Evolutionary conservation across 495 filamentous ascomycete species (phyloP).

Genomic region (Collariella sp.): DNA sequence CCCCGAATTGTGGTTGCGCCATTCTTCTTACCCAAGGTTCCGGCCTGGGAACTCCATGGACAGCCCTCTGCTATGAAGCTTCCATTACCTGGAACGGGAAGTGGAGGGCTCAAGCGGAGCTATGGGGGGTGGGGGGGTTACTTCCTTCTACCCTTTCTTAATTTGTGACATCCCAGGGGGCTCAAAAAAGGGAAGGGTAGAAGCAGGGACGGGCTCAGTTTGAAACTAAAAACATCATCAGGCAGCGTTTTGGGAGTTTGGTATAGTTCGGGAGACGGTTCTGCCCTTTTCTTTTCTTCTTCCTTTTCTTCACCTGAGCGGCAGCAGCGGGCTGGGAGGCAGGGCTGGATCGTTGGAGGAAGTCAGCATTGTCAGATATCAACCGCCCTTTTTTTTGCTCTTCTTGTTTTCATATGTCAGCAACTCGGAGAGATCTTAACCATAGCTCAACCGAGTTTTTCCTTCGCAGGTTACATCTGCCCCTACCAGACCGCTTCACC

Average conservation of each 20-base stretch:
- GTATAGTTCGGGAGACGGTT: constrained; percentile 17
- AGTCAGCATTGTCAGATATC: constrained; percentile 16
- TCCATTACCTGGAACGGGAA: not conserved
- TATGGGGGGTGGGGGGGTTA: not conserved
- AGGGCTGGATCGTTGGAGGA: not conserved
- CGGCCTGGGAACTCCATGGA: no score
- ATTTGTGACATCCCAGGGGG: not conserved
- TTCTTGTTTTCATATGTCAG: constrained; percentile 26
- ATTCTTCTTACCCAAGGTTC: no score
- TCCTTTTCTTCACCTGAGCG: not conserved
- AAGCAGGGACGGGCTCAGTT: constrained; percentile 12
- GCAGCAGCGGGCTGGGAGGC: not conserved
- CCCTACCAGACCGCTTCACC: not conserved
- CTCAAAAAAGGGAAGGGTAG: not conserved
- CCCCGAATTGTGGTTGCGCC: no score
- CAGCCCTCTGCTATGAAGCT: no score
- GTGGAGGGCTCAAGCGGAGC: not conserved
- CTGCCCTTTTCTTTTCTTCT: not conserved
- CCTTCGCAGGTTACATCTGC: not conserved
- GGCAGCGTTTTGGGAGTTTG: constrained; percentile 15
- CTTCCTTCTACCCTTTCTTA: not conserved
- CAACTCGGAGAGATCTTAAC: constrained; percentile 9
- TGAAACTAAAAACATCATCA: constrained; percentile 12
- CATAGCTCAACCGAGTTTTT: constrained; percentile 1
- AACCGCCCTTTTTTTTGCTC: not conserved